phyloP scores from a whole-genome alignment of 306 rosid genomes.

The Casuarina cunninghamiana region DNA sequence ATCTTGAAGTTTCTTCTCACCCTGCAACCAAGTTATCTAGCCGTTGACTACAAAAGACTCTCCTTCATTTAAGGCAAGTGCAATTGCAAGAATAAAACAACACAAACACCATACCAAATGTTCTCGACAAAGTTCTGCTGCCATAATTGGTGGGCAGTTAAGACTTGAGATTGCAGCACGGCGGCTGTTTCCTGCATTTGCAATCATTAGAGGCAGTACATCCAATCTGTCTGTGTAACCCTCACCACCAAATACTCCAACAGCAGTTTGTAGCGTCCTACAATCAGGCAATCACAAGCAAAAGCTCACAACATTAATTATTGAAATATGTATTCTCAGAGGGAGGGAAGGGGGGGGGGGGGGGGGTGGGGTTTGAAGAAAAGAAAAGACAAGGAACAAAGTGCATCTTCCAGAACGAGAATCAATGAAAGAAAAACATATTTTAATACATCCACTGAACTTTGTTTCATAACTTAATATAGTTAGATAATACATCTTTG shows the following conservation, averaged over 20 bases:
- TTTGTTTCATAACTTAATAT: neutral
- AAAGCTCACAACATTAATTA: constrained; percentile 10
- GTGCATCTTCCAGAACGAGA: neutral
- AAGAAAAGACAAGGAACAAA: neutral
- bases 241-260: constrained; percentile 85
- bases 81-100: neutral
- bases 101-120: constrained; percentile 64
- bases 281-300: constrained; percentile 18
- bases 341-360: too few relatives aligned
- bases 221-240: constrained; percentile 45
- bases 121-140: constrained; percentile 87
- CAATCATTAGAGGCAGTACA: constrained; percentile 70
- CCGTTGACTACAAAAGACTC: neutral
- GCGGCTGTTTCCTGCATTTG: constrained; percentile 56
- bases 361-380: neutral
- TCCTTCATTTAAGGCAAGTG: neutral
- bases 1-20: neutral
- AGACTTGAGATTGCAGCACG: constrained; percentile 68
- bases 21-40: neutral
- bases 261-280: constrained; percentile 98
- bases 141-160: constrained; percentile 75
- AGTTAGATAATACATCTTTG: neutral
- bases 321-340: neutral
- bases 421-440: neutral
- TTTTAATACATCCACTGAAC: neutral